Percentiles rank a stretch among this genome's conserved stretches.
These are phyloP conservation scores for Setomelanomma holmii DNA, from an alignment of 2,329 filamentous ascomycete species.

Conservation along the genomic window DNA sequence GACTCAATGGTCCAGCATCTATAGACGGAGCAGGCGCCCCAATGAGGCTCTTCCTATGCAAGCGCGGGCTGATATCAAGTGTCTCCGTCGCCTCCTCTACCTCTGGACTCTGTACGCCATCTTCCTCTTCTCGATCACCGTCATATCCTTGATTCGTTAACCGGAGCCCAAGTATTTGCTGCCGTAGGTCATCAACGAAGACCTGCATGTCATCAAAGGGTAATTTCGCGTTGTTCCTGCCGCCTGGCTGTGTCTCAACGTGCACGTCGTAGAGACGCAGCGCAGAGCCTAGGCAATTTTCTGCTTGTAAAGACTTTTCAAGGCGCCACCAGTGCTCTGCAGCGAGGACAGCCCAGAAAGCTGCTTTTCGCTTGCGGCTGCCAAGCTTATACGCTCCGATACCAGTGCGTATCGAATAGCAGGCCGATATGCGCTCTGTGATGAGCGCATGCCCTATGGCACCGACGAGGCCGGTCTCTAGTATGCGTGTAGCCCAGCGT, in stretches of 20 bases:
- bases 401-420: conserved; percentile 77
- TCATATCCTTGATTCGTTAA: conserved; percentile 51
- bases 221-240: conserved; percentile 29
- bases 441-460: conserved; percentile 80
- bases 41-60: conserved; percentile 55
- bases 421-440: conserved; percentile 84
- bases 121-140: conserved; percentile 41
- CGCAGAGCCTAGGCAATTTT: conserved; percentile 77
- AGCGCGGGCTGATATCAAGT: conserved; percentile 42
- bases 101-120: conserved; percentile 22
- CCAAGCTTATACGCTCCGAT: conserved; percentile 73
- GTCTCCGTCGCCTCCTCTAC: conserved; percentile 49
- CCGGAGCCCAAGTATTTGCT: conserved; percentile 61
- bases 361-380: conserved; percentile 79
- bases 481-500: conserved; percentile 79
- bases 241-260: conserved; percentile 23
- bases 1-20: conserved; percentile 40
- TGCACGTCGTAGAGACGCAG: conserved; percentile 59
- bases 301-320: conserved; percentile 78
- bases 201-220: conserved; percentile 61
- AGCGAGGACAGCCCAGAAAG: conserved; percentile 84
- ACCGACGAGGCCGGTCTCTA: conserved; percentile 77
- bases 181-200: conserved; percentile 73
- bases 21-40: conserved; percentile 33
- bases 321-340: conserved; percentile 84